Evolutionary conservation across 345 rosid species (phyloP), one percentile per base, ranked within the genome.

Genomic region (Eucalyptus curtisii): DNA sequence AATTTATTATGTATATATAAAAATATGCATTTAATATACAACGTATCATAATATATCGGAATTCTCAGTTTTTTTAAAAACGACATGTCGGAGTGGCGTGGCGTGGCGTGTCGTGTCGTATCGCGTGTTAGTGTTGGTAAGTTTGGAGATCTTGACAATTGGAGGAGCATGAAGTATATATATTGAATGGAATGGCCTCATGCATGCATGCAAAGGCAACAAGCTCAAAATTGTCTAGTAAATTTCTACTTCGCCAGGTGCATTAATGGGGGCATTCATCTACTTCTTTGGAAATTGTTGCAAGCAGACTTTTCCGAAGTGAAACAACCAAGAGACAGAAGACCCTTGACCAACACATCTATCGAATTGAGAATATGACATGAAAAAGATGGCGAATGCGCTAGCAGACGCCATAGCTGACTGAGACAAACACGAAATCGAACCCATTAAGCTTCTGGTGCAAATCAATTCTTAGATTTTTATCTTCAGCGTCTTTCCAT

Each of bases 121-220:
- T 49, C 15, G 52, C 7, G 19, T 15, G 6, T 0, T 49, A 0
- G 19, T 49, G 5, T 15, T 0, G 5, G 19, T 49, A 49, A 5
- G 52, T 49, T 49, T 49, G 52, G 19, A 49, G 52, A 49, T 49
- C 52, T 49, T 49, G 52, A n/a, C n/a, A n/a, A n/a, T 64, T 15
- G 76, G 76, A n/a, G 40, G 14, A 64, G 76, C 40, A 64, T 5
- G 76, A 33, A 8, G 12, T 0, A 31, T 3, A 33, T 68, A 3
- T 42, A 31, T 68, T n/a, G 33, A 13, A 61, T 61, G 33, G 71
- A 61, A 61, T 30, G 68, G 71, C 9, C 33, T 7, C 33, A 3
- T 61, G 71, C 71, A 30, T 61, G 8, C 71, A 13, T 13, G 71
- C 31, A 7, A 61, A 30, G 71, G 71, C 33, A 61, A 0, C 33